These are phyloP conservation scores for Colletotrichum lupini DNA, from an alignment of 2,329 filamentous ascomycete genomes.

Conservation along the genomic window DNA sequence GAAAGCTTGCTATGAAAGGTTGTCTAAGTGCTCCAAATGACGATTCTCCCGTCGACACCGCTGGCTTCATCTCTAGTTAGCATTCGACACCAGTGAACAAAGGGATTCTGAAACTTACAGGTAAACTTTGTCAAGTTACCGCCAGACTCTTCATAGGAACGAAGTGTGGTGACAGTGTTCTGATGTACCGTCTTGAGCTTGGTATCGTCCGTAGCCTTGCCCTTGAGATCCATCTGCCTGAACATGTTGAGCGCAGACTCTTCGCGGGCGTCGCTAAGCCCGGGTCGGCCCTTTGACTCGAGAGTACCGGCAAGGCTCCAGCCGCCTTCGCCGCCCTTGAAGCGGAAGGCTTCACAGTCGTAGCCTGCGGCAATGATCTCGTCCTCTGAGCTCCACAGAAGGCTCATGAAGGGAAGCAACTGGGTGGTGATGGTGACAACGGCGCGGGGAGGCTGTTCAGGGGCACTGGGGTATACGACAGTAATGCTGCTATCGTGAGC, in stretches of 20 bases:
- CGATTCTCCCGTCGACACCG: slow-evolving; percentile 84
- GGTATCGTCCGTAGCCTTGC: slow-evolving; percentile 90
- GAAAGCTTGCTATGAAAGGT: slow-evolving; percentile 29
- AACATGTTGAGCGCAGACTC: slow-evolving; percentile 99
- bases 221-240: slow-evolving; percentile 97
- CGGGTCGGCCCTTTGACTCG: slow-evolving; percentile 76
- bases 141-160: slow-evolving; percentile 76
- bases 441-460: slow-evolving; percentile 91
- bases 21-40: slow-evolving; percentile 77
- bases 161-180: slow-evolving; percentile 90
- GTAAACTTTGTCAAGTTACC: slow-evolving; percentile 82
- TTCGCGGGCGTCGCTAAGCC: slow-evolving; percentile 74
- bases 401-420: slow-evolving; percentile 88
- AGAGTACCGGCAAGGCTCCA: slow-evolving; percentile 88
- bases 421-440: slow-evolving; percentile 91
- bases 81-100: slow-evolving; percentile 10
- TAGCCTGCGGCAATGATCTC: slow-evolving; percentile 97
- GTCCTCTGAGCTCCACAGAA: slow-evolving; percentile 91
- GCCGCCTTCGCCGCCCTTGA: slow-evolving; percentile 80
- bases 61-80: slow-evolving; percentile 67
- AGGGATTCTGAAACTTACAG: slow-evolving; percentile 68
- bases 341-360: slow-evolving; percentile 89
- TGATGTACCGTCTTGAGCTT: slow-evolving; percentile 96
- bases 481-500: slow-evolving; percentile 97
- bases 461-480: slow-evolving; percentile 91